Evolutionary conservation across 805 yeast genomes (phyloP), one percentile per base, ranked within the genome.

Genomic region (Ogataea corticis): DNA sequence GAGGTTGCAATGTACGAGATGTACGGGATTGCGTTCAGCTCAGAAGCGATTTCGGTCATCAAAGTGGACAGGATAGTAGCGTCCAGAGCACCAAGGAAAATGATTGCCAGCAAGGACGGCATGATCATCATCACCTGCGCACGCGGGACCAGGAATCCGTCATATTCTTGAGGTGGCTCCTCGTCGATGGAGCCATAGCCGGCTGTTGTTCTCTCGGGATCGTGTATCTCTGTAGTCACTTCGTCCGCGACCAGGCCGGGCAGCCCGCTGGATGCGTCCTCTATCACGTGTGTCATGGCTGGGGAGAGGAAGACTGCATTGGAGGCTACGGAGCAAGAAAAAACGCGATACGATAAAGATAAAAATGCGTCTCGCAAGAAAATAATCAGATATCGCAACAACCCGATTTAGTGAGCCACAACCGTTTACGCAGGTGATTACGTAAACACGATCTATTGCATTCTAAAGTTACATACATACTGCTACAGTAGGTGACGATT

Each of bases 1-100:
- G 87, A 76, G 0, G 88, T 81, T 2, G 87, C 90, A 18, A 85
- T 81, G 88, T 89, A 84, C 13, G 88, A 76, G 21, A 83, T 73
- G 50, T 76, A 76, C 3, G 81, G 79, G 35, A 83, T 68, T 0
- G 82, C 83, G 51, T 83, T 68, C 56, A 85, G 75, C 54, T 84
- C 89, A 1, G 87, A 80, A 1, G 89, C 87, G 44, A 85, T 83
- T 23, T 76, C 75, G 2, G 86, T 71, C 55, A 83, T 66, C 21
- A 83, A 64, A 0, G 90, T 83, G 0, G 89, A 76, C 14, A 85
- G 83, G 19, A 85, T 76, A 0, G 91, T 84, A 15, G 79, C 72
- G 57, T 85, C 92, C 46, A 84, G 60, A 0, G 91, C 82, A 2
- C 87, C 80, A 32, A 85, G 66, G 53, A 79, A 83, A 0, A 79